Evolutionary conservation across 495 filamentous ascomycete genomes (phyloP).

Genomic region (Neurospora discreta): DNA sequence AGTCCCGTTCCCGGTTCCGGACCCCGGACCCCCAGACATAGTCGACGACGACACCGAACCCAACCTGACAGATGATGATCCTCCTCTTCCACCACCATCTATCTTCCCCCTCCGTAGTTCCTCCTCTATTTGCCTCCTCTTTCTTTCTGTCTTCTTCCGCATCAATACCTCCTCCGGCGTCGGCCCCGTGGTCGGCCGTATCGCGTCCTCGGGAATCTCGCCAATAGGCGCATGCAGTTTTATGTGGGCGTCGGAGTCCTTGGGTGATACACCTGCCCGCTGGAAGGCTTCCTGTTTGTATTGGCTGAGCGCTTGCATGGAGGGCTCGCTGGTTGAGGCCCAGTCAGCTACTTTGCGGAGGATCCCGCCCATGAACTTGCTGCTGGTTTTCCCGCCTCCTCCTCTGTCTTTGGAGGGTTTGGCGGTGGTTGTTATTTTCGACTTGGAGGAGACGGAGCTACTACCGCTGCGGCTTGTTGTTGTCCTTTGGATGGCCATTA

Average conservation of each 20-base stretch:
- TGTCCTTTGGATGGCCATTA: neutral
- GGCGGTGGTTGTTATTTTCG: neutral
- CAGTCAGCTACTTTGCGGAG: constrained; percentile 27
- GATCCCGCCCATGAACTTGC: constrained; percentile 2
- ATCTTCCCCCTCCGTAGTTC: neutral
- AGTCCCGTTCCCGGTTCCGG: neutral
- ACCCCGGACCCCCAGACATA: neutral
- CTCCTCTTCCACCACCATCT: neutral
- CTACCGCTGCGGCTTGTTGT: neutral
- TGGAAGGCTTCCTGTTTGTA: constrained; percentile 27
- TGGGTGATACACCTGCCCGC: constrained; percentile 21
- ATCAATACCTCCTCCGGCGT: constrained; percentile 23
- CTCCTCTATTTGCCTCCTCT: constrained; percentile 1
- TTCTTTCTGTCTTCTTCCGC: constrained; percentile 15
- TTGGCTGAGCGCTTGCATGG: constrained; percentile 25
- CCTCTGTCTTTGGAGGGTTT: neutral
- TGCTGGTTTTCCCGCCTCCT: neutral
- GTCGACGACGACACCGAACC: neutral
- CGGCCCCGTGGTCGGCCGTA: constrained; percentile 18
- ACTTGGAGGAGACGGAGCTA: neutral
- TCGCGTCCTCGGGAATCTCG: constrained; percentile 24
- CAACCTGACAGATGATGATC: neutral
- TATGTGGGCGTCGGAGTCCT: constrained; percentile 17
- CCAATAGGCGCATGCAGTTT: constrained; percentile 28
- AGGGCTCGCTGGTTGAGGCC: constrained; percentile 31